These are phyloP conservation scores for Fusarium hainanense DNA, from an alignment of 2,329 filamentous ascomycete species.

Conservation along the genomic window DNA sequence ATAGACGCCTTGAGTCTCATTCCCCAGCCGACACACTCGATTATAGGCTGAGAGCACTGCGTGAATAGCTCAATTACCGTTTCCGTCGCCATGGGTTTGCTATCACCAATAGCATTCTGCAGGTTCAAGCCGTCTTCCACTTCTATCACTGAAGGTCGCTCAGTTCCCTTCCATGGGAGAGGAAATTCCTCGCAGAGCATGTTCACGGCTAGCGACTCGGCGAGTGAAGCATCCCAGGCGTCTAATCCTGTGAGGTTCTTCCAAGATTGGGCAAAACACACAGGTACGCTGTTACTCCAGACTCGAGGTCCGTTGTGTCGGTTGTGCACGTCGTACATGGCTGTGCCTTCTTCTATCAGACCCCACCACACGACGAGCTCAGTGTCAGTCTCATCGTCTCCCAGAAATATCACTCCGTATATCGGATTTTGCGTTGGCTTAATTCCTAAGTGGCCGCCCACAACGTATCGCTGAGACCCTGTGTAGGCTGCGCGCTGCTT, in stretches of 20 bases:
- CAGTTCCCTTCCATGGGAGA: conserved; percentile 38
- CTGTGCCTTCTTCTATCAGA: conserved; percentile 42
- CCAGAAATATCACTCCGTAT: conserved; percentile 43
- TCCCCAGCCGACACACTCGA: conserved; percentile 39
- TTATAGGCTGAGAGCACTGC: conserved; percentile 39
- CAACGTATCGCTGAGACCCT: conserved; percentile 43
- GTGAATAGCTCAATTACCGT: conserved; percentile 44
- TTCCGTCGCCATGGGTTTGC: conserved; percentile 37
- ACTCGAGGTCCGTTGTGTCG: conserved; percentile 38
- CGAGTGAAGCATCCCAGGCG: conserved; percentile 35
- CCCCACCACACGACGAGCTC: conserved; percentile 47
- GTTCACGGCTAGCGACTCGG: conserved; percentile 42
- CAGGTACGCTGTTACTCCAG: conserved; percentile 45
- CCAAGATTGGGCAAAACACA: conserved; percentile 45
- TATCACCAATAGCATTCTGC: conserved; percentile 34
- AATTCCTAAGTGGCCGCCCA: conserved; percentile 37
- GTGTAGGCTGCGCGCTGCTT: conserved; percentile 44
- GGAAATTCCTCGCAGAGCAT: conserved; percentile 44
- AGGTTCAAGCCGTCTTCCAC: conserved; percentile 41
- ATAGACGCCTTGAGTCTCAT: conserved; percentile 41
- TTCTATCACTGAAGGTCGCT: conserved; percentile 41
- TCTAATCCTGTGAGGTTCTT: conserved; percentile 39
- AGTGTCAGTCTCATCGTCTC: conserved; percentile 38
- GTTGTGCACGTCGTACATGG: conserved; percentile 44
- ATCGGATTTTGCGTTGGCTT: conserved; percentile 43